Evolutionary conservation across 805 yeast species (phyloP).

Genomic region (Sugiyamaella valdiviana): DNA sequence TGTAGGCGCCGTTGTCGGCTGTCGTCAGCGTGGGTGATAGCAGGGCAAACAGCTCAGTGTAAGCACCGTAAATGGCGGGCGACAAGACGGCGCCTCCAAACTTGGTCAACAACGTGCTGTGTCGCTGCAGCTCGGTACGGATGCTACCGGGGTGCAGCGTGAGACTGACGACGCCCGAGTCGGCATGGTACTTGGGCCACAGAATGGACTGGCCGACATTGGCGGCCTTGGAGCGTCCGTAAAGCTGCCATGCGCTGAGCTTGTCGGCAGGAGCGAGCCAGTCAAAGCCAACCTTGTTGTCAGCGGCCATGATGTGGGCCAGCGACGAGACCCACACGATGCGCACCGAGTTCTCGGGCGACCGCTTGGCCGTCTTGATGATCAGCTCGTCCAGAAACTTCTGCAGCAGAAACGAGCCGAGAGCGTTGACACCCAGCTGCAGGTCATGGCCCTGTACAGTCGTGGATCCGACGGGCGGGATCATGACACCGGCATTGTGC

Average conservation of each 20-base stretch:
- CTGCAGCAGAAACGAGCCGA: conserved; percentile 43
- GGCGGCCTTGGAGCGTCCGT: conserved; percentile 43
- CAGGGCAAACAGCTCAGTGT: conserved; percentile 39
- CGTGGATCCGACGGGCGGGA: conserved; percentile 50
- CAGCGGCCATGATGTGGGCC: conserved; percentile 31
- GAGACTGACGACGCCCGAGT: conserved; percentile 30
- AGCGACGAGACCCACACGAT: conserved; percentile 35
- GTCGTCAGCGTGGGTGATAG: conserved; percentile 35
- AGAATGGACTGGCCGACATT: conserved; percentile 34
- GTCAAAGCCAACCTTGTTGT: conserved; percentile 31
- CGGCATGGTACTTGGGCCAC: conserved; percentile 34
- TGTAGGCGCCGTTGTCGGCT: conserved; percentile 33
- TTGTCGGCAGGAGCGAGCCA: conserved; percentile 28
- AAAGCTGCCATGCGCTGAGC: conserved; percentile 19
- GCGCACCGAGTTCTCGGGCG: conserved; percentile 26
- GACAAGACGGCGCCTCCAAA: conserved; percentile 14
- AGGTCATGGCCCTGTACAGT: conserved; percentile 70
- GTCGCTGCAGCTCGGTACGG: conserved; percentile 32
- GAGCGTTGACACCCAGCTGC: conserved; percentile 53
- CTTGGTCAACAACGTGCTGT: conserved; percentile 10
- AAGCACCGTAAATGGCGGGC: conserved; percentile 36
- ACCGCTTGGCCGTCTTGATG: conserved; percentile 28
- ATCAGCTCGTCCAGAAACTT: conserved; percentile 36
- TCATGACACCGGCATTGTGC: conserved; percentile 78
- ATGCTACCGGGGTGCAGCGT: conserved; percentile 40